These are phyloP conservation scores for Penicillium maclennaniae DNA, from an alignment of 495 filamentous ascomycete genomes.

Conservation along the genomic window DNA sequence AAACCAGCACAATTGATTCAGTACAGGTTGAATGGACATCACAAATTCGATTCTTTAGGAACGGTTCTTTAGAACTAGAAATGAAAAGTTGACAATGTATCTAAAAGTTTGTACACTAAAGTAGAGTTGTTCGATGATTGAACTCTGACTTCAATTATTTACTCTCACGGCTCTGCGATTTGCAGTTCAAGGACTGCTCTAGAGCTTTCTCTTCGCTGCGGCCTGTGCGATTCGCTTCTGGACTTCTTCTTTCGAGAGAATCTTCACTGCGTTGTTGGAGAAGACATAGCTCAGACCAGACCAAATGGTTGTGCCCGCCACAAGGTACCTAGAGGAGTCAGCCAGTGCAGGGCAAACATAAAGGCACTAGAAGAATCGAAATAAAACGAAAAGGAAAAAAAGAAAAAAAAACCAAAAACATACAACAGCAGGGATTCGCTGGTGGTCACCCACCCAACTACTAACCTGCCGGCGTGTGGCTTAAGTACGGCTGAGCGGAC, in stretches of 20 bases:
- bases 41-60: no score
- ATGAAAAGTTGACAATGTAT: no score
- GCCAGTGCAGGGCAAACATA: neutral
- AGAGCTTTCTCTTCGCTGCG: conserved; percentile 24
- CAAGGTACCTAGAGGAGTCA: conserved; percentile 49
- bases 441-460: conserved; percentile 50
- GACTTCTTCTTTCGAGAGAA: conserved; percentile 54
- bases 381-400: conserved; percentile 10
- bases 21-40: no score
- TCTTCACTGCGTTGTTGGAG: conserved; percentile 77
- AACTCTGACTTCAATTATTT: neutral
- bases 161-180: neutral
- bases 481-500: conserved; percentile 49
- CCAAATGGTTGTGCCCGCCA: conserved; percentile 79
- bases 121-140: neutral
- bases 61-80: no score
- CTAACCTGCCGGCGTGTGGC: conserved; percentile 48
- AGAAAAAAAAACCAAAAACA: conserved; percentile 17
- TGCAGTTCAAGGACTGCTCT: neutral
- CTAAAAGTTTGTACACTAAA: neutral
- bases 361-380: neutral
- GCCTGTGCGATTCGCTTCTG: conserved; percentile 39
- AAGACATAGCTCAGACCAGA: conserved; percentile 80
- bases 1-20: no score
- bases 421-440: conserved; percentile 49